phyloP scores from a whole-genome alignment of 495 filamentous ascomycete genomes.

The Hyaloscypha bicolor region DNA sequence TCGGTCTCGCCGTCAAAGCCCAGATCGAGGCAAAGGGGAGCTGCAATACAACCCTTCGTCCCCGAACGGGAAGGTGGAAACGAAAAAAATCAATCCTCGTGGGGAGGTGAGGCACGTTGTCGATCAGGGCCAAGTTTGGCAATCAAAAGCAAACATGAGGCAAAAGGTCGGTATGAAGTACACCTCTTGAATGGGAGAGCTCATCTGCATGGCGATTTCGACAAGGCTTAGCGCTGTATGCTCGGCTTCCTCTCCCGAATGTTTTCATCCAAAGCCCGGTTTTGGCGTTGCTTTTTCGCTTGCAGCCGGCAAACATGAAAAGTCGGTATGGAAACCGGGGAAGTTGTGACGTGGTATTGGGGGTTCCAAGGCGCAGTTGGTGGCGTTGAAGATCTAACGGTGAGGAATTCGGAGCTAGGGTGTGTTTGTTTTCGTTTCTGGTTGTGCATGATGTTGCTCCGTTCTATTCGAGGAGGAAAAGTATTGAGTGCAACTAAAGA shows the following conservation, averaged over 20 bases:
- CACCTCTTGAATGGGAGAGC: not conserved
- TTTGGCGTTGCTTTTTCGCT: not conserved
- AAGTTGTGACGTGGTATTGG: slow-evolving; percentile 2
- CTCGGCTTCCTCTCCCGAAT: not conserved
- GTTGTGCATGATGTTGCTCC: not conserved
- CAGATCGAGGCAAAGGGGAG: not conserved
- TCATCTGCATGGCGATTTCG: not conserved
- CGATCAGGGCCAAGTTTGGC: not conserved
- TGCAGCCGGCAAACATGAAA: not conserved
- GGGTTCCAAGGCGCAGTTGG: not conserved
- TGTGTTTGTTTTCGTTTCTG: slow-evolving; percentile 1
- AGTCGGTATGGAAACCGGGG: not conserved
- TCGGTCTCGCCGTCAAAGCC: not conserved
- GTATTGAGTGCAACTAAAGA: not conserved
- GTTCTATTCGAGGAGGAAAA: not conserved
- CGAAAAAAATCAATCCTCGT: not conserved
- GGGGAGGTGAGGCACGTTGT: not conserved
- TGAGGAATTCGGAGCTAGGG: not conserved
- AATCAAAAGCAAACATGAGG: not conserved
- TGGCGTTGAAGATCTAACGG: not conserved
- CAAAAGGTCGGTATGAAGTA: slow-evolving; percentile 19
- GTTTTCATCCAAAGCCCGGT: not conserved
- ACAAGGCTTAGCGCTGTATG: slow-evolving; percentile 13
- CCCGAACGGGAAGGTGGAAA: not conserved
- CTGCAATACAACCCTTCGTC: not conserved